Percentiles rank a stretch among this genome's conserved stretches.
These are phyloP conservation scores for Westerdykella sp. DNA, from an alignment of 2,329 filamentous ascomycete species.

Conservation along the genomic window DNA sequence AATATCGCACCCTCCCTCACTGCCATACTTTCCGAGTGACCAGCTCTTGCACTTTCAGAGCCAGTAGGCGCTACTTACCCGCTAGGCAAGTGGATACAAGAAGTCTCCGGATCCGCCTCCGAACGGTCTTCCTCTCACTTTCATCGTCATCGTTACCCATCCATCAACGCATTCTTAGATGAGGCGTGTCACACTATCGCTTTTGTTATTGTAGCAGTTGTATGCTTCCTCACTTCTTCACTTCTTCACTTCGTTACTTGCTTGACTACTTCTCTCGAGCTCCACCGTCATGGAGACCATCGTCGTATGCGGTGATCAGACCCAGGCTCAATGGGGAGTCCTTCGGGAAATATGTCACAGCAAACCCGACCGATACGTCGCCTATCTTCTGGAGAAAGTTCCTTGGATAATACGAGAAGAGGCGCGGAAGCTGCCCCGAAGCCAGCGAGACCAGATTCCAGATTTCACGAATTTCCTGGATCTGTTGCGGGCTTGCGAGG, in stretches of 20 bases:
- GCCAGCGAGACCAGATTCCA: slow-evolving; percentile 55
- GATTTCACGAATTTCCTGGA: slow-evolving; percentile 58
- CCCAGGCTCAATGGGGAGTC: slow-evolving; percentile 59
- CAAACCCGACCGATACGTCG: slow-evolving; percentile 53
- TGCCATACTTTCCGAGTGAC: no score
- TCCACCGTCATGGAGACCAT: slow-evolving; percentile 44
- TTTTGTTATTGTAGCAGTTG: no score
- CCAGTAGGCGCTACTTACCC: no score
- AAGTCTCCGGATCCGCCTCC: no score
- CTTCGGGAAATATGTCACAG: slow-evolving; percentile 46
- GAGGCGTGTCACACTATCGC: no score
- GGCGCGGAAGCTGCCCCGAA: slow-evolving; percentile 50
- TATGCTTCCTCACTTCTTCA: slow-evolving; percentile 4
- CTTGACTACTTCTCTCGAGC: slow-evolving; percentile 18
- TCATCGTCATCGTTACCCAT: no score
- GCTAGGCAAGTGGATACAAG: no score
- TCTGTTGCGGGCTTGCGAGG: slow-evolving; percentile 59
- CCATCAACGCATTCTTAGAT: no score
- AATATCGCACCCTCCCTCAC: no score
- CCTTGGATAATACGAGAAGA: slow-evolving; percentile 43
- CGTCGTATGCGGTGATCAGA: slow-evolving; percentile 63
- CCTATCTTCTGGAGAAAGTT: slow-evolving; percentile 56
- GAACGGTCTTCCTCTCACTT: no score
- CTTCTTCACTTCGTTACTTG: slow-evolving; percentile 10
- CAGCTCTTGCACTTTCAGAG: no score